Percentiles rank a stretch among this genome's conserved stretches.
Evolutionary conservation across 2,329 filamentous ascomycete genomes (phyloP).

Genomic region (Cytospora schulzeri): DNA sequence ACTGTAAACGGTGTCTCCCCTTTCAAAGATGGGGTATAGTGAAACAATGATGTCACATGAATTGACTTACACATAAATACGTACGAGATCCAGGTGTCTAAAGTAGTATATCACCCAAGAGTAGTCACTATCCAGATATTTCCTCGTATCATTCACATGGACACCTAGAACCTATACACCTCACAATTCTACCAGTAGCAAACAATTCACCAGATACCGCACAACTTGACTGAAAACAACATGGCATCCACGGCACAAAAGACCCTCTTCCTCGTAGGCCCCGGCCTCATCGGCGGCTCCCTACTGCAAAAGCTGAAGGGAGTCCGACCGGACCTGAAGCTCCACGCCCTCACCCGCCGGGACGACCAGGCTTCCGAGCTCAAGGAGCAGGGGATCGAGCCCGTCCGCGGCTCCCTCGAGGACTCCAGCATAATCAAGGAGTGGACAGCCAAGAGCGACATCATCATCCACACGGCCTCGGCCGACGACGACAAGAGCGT

Average conservation of each 20-base stretch:
- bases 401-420: conserved; percentile 20
- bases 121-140: no score
- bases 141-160: no score
- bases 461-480: conserved; percentile 25
- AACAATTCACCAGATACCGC: not conserved
- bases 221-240: not conserved
- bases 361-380: conserved; percentile 26
- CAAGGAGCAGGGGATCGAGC: conserved; percentile 20
- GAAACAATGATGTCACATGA: not conserved
- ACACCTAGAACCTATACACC: no score
- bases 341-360: conserved; percentile 25
- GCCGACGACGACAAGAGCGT: conserved; percentile 23
- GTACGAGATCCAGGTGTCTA: not conserved
- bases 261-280: conserved; percentile 25
- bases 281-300: conserved; percentile 24
- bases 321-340: conserved; percentile 21
- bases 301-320: conserved; percentile 25
- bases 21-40: not conserved
- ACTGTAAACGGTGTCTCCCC: no score
- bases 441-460: conserved; percentile 25
- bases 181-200: not conserved
- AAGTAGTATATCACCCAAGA: no score
- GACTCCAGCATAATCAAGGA: conserved; percentile 22
- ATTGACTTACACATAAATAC: not conserved
- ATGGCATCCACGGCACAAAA: conserved; percentile 21